Percentiles rank a stretch among this genome's conserved stretches.
Evolutionary conservation across 768 basidiomycete species (phyloP).

Genomic region (Trametes cubensis): DNA sequence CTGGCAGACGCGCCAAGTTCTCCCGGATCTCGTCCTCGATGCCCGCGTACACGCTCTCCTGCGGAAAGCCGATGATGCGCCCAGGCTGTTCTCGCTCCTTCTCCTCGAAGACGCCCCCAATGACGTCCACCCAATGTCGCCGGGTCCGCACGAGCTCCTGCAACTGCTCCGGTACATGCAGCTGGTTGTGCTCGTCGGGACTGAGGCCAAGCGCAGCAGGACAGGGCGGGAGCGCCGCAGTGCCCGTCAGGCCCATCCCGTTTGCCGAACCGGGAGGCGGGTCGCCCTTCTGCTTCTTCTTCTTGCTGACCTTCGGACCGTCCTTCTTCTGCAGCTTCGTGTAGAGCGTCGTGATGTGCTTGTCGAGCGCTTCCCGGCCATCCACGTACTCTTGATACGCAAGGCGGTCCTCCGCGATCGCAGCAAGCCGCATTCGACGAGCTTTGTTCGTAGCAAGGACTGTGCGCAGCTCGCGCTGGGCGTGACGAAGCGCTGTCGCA

Average conservation of each 20-base stretch:
- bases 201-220: constrained; percentile 73
- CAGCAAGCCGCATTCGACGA: constrained; percentile 70
- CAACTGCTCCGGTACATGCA: constrained; percentile 69
- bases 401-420: constrained; percentile 82
- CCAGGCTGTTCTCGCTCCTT: constrained; percentile 68
- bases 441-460: constrained; percentile 84
- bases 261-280: constrained; percentile 37
- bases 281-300: constrained; percentile 66
- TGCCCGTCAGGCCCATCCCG: constrained; percentile 25
- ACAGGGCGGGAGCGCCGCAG: constrained; percentile 55
- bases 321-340: constrained; percentile 84
- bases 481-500: constrained; percentile 84
- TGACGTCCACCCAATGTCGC: constrained; percentile 73
- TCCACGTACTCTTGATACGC: constrained; percentile 92
- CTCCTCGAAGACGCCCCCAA: constrained; percentile 76
- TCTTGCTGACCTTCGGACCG: constrained; percentile 64
- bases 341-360: constrained; percentile 74
- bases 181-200: constrained; percentile 64
- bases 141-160: constrained; percentile 75
- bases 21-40: constrained; percentile 64
- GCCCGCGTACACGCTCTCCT: constrained; percentile 73
- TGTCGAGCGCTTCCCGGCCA: constrained; percentile 82
- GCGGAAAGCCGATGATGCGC: constrained; percentile 77
- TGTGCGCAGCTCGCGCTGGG: constrained; percentile 76
- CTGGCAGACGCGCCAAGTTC: constrained; percentile 33